phyloP scores from a whole-genome alignment of 164 flowering plant species.

The Cinnamomum micranthum region DNA sequence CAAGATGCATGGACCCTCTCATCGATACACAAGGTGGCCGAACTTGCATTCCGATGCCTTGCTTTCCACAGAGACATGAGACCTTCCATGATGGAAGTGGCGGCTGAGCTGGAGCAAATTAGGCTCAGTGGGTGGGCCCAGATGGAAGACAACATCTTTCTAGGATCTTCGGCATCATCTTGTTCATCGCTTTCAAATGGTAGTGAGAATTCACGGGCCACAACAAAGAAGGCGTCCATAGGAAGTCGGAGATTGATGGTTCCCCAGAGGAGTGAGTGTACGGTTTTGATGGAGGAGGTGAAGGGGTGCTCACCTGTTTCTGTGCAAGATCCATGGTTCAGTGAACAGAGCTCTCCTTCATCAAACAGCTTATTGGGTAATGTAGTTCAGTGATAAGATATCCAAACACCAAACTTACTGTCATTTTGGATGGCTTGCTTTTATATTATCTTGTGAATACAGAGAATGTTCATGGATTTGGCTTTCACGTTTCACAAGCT shows the following conservation, averaged over 20 bases:
- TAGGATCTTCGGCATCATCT: slow-evolving; percentile 27
- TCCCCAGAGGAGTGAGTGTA: slow-evolving; percentile 23
- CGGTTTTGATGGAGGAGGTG: slow-evolving; percentile 27
- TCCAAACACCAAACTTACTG: not conserved
- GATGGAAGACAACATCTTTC: slow-evolving; percentile 21
- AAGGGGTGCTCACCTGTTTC: slow-evolving; percentile 69
- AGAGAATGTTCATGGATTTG: not conserved
- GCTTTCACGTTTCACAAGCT: not conserved
- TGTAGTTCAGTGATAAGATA: slow-evolving; percentile 28
- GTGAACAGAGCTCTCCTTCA: slow-evolving; percentile 86
- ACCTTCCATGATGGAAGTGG: slow-evolving; percentile 91
- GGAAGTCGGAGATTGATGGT: slow-evolving; percentile 23
- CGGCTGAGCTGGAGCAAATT: slow-evolving; percentile 63
- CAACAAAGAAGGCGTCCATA: slow-evolving; percentile 14
- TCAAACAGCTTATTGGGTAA: slow-evolving; percentile 71
- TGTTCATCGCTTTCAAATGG: slow-evolving; percentile 31
- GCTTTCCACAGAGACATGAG: slow-evolving; percentile 78
- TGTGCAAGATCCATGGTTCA: slow-evolving; percentile 73
- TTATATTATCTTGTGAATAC: not conserved
- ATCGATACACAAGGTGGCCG: slow-evolving; percentile 67
- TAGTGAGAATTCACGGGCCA: slow-evolving; percentile 32
- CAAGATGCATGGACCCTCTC: slow-evolving; percentile 49
- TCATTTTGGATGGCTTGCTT: not conserved
- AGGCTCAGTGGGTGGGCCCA: slow-evolving; percentile 30
- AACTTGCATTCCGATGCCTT: slow-evolving; percentile 88